Base-by-base conservation (phyloP, 2,329 filamentous ascomycete species). In the Aspergillus sergii region DNA sequence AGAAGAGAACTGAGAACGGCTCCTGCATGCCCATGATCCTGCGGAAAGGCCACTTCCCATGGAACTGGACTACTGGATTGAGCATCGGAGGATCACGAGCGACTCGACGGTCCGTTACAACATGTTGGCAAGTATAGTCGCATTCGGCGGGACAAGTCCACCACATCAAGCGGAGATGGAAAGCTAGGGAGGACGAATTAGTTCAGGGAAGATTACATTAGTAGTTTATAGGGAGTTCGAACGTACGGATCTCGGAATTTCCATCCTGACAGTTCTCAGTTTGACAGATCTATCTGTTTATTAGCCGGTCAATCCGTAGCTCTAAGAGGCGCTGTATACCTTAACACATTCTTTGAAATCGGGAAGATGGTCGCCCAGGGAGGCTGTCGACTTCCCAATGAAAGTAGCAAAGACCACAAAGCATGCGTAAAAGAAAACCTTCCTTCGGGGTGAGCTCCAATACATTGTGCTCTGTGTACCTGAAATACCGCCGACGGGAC, bases 31-130 rank as follows among this genome's bases (percentile, higher is more conserved):
- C 95, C 59, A 96, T 80, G 73, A 97, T 86, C 69, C 95, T 91
- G 78, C 89, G 84, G 81, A 99, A 99, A 45, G 95, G 95, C 95
- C 95, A 99, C 86, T 99, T 99, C 36, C 95, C 95, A 82, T 99
- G 93, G 83, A 94, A 99, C 81, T 99, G 95, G 61, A 94, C 89
- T 57, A 97, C 79, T 12, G 89, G 86, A 34, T 88, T 78, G 66
- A 86, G 81, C 82, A 89, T 88, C 0, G 86, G 86, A 39, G 87
- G 86, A 64, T 88, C 85, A 66, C 86, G 82, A 30, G 86, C 82
- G 68, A 93, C 80, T 67, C 94, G 92, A 63, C 81, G 81, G 70
- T 87, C 80, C 61, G 95, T 98, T 64, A 96, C 85, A 76, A 97
- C 90, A 84, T 96, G 94, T 78, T 99, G 95, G 84, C 95, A 99